A percentile compares a stretch with the other conserved stretches of the same genome.
Evolutionary conservation across 768 basidiomycete genomes (phyloP).

Genomic region (Tephrocybe sp.): DNA sequence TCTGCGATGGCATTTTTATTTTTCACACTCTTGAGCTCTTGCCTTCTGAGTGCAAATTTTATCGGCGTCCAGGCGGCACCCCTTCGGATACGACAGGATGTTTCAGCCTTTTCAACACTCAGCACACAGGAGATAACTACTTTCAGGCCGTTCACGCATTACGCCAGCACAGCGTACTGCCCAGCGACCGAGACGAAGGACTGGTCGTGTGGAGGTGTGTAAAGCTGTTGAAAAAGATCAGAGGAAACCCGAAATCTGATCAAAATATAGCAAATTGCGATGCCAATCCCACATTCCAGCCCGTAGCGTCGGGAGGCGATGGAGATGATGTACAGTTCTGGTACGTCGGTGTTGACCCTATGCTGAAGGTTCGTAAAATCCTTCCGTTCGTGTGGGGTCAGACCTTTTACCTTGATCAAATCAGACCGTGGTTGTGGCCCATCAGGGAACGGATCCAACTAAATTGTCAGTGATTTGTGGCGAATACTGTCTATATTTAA

Average conservation of each 20-base stretch:
- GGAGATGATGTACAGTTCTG: constrained; percentile 43
- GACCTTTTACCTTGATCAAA: not conserved
- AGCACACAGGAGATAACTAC: constrained; percentile 36
- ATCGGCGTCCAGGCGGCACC: constrained; percentile 5
- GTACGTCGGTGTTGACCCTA: constrained; percentile 25
- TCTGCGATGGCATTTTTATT: constrained; percentile 12
- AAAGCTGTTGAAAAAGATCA: too few relatives aligned
- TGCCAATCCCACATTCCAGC: constrained; percentile 45
- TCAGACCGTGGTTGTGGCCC: constrained; percentile 19
- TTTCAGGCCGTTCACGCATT: constrained; percentile 48
- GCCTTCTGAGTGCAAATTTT: not conserved
- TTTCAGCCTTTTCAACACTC: constrained; percentile 39
- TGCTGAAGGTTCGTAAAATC: constrained; percentile 14
- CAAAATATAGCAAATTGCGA: constrained; percentile 42
- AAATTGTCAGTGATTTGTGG: constrained; percentile 22
- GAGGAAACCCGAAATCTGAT: not conserved
- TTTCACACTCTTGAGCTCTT: constrained; percentile 1
- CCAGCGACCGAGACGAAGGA: constrained; percentile 35
- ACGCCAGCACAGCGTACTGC: constrained; percentile 53
- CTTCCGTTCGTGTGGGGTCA: not conserved
- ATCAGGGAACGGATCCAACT: constrained; percentile 22
- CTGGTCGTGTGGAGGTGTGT: constrained; percentile 52
- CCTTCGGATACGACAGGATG: constrained; percentile 28
- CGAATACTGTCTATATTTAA: not conserved
- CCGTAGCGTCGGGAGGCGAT: constrained; percentile 45